These are phyloP conservation scores for Fusarium azukiicola DNA, from an alignment of 2,329 filamentous ascomycete genomes.

Conservation along the genomic window DNA sequence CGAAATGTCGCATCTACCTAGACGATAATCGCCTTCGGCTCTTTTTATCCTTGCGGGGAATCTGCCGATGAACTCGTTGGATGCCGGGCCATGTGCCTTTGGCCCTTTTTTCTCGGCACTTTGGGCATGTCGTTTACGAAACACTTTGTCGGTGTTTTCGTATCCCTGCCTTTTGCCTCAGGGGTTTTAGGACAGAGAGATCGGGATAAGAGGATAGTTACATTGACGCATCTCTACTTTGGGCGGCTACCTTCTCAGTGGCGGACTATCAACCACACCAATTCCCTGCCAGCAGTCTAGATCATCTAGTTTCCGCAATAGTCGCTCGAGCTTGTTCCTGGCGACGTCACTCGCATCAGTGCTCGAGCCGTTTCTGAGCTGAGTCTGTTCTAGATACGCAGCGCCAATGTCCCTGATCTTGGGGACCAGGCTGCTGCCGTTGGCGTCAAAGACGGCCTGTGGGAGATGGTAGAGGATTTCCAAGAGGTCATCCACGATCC, in stretches of 20 bases:
- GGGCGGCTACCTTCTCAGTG: not conserved
- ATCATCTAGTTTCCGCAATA: constrained; percentile 57
- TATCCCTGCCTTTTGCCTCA: not conserved
- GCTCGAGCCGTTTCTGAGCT: constrained; percentile 33
- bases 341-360: constrained; percentile 30
- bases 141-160: not conserved
- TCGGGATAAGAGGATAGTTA: too few species aligned
- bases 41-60: constrained; percentile 15
- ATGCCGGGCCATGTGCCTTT: constrained; percentile 2
- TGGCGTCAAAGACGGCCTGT: constrained; percentile 58
- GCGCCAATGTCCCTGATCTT: constrained; percentile 63
- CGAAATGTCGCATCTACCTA: constrained; percentile 7
- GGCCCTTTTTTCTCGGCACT: not conserved
- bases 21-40: constrained; percentile 9
- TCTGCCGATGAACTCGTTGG: constrained; percentile 10
- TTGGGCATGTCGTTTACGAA: constrained; percentile 11
- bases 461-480: constrained; percentile 62
- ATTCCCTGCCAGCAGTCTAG: constrained; percentile 58
- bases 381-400: constrained; percentile 58
- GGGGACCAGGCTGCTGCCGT: constrained; percentile 59
- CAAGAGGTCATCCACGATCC: constrained; percentile 60
- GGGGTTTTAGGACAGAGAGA: too few species aligned
- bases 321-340: constrained; percentile 53
- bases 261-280: constrained; percentile 30
- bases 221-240: not conserved